Evolutionary conservation across 169 alveolate genomes (phyloP).

Genomic region (Toxoplasma gondii): DNA sequence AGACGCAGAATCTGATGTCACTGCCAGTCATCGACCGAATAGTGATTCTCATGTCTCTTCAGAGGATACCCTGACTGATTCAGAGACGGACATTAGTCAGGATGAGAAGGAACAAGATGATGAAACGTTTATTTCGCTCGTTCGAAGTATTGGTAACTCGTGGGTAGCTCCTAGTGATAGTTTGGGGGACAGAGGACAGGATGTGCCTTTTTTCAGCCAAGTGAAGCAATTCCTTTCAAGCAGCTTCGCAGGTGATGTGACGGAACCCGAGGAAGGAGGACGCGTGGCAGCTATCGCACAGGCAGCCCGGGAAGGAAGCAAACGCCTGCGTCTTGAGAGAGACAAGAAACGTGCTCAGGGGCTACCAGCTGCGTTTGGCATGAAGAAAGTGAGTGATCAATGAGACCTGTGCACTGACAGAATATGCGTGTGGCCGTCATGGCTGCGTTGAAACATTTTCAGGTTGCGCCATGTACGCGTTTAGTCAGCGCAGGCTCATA

Average conservation of each 20-base stretch:
- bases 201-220: background rate
- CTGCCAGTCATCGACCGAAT: too few relatives aligned
- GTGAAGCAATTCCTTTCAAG: background rate
- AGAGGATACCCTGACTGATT: too few relatives aligned
- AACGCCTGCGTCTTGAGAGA: background rate
- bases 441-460: too few relatives aligned
- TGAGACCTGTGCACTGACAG: too few relatives aligned
- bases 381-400: background rate
- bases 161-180: background rate
- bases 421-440: too few relatives aligned
- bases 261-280: conserved; percentile 22
- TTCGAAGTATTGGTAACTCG: background rate
- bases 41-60: too few relatives aligned
- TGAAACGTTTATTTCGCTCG: background rate
- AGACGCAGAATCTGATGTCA: too few relatives aligned
- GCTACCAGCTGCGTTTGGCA: background rate
- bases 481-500: too few relatives aligned
- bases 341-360: background rate
- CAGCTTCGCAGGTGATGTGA: background rate
- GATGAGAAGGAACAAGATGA: background rate
- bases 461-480: too few relatives aligned
- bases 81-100: background rate
- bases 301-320: background rate
- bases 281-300: conserved; percentile 3
- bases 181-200: background rate